phyloP scores from a whole-genome alignment of 2,329 filamentous ascomycete genomes.

The Epichloe sibirici region DNA sequence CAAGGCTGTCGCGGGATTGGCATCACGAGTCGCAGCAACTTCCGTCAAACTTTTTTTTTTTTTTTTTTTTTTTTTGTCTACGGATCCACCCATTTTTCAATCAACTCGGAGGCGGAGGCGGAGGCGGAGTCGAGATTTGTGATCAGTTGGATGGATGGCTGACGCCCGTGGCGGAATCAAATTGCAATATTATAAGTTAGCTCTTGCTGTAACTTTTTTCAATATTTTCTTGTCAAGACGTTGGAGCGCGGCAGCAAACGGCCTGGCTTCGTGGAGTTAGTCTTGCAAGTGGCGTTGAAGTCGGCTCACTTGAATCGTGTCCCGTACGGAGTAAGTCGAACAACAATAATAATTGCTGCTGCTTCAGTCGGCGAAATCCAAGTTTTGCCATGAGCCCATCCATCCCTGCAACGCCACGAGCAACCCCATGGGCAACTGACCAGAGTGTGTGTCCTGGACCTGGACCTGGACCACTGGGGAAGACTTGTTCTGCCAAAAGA shows the following conservation, averaged over 20 bases:
- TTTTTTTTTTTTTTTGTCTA: too few relatives aligned
- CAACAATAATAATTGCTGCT: not conserved
- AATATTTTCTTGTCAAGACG: not conserved
- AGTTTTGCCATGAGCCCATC: not conserved
- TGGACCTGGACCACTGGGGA: not conserved
- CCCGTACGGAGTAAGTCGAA: not conserved
- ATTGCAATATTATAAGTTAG: not conserved
- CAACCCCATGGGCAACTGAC: slow-evolving; percentile 7
- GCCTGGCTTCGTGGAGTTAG: not conserved
- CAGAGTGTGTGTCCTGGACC: not conserved
- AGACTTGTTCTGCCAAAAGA: not conserved
- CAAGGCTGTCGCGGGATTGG: not conserved
- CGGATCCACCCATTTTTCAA: too few relatives aligned
- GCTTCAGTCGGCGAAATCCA: slow-evolving; percentile 2
- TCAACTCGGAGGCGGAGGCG: not conserved
- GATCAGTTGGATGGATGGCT: too few relatives aligned
- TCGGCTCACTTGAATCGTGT: not conserved
- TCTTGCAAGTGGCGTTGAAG: not conserved
- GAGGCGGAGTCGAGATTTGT: too few relatives aligned
- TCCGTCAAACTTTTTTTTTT: not conserved
- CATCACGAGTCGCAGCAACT: not conserved
- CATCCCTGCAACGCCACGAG: slow-evolving; percentile 4
- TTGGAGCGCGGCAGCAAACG: not conserved
- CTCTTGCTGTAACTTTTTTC: not conserved
- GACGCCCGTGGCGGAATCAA: not conserved